phyloP scores from a whole-genome alignment of 768 basidiomycete species.

The Lentinula detonsa region DNA sequence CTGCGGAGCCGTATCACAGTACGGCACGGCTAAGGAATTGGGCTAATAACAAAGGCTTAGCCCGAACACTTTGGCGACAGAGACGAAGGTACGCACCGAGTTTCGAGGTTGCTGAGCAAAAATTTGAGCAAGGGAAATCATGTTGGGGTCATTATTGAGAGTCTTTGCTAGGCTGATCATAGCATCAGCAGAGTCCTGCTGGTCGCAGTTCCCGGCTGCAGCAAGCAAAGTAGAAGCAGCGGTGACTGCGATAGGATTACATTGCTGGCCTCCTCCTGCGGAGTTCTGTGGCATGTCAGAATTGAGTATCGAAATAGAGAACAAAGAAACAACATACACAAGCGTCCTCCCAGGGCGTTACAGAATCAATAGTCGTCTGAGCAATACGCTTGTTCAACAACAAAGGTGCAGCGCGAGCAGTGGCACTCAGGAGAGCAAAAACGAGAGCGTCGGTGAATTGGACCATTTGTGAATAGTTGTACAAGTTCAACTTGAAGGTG shows the following conservation, averaged over 20 bases:
- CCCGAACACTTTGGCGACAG: neutral
- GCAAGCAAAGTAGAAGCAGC: conserved; percentile 59
- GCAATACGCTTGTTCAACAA: conserved; percentile 37
- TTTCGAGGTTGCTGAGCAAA: conserved; percentile 56
- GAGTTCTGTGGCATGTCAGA: conserved; percentile 26
- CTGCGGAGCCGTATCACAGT: conserved; percentile 48
- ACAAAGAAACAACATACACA: conserved; percentile 32
- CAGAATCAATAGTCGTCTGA: conserved; percentile 34
- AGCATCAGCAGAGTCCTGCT: conserved; percentile 49
- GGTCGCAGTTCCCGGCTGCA: conserved; percentile 24
- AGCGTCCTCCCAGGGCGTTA: conserved; percentile 38
- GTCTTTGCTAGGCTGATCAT: conserved; percentile 42
- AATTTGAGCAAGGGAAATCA: conserved; percentile 48
- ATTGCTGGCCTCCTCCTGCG: conserved; percentile 51
- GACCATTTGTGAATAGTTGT: conserved; percentile 21
- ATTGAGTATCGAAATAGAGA: neutral
- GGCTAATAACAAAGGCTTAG: conserved; percentile 23
- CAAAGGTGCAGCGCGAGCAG: conserved; percentile 26
- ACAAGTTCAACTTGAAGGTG: neutral
- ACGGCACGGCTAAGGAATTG: conserved; percentile 35
- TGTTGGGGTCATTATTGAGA: conserved; percentile 36
- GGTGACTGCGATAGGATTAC: conserved; percentile 50
- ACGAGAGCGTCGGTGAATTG: conserved; percentile 22
- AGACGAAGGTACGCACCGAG: conserved; percentile 26
- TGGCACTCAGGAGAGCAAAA: conserved; percentile 24